Base-by-base conservation (phyloP, 164 flowering plant species). In the Vitis labrusca region DNA sequence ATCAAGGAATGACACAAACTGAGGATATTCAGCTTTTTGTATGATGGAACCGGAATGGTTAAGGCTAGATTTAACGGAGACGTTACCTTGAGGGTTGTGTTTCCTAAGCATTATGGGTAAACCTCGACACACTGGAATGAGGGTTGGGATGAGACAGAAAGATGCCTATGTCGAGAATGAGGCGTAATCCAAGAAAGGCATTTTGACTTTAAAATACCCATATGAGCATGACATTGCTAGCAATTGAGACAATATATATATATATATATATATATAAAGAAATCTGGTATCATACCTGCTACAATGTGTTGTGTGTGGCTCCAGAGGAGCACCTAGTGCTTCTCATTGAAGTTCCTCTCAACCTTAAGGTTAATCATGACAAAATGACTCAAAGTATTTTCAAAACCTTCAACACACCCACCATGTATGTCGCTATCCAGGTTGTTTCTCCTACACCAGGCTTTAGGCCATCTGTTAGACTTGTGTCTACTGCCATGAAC, bases 311-410 rank as follows among this genome's bases (percentile, higher is more conserved):
- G 9, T 88, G 94, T 69, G 94, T 89, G 30, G 94, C 94, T 17
- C 94, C 94, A 23, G 91, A 89, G 71, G 94, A 89, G 59, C 94
- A 89, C 50, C 94, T 91, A 4, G 89, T 89, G 78, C 91, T 88
- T 53, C 86, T 89, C 60, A 89, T 91, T 3, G 94, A 89, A 71
- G 91, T 91, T 23, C 94, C 94, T 75, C 88, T 89, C 47, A 89
- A 89, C 73, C 94, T 91, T 27, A 89, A 89, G 83, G 94, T 91
- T 51, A 89, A 89, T 57, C 85, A 91, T 63, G 94, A 89, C 77
- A 89, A 87, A 74, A 89, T 89, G 94, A 89, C 94, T 27, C 93
- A 89, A 56, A 89, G 87, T 60, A 89, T 89, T 91, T 89, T 89
- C 71, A 91, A 89, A 78, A 89, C 93, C 29, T 89, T 89, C 79